Evolutionary conservation across 306 rosid species (phyloP).

Genomic region (Prunus mira): DNA sequence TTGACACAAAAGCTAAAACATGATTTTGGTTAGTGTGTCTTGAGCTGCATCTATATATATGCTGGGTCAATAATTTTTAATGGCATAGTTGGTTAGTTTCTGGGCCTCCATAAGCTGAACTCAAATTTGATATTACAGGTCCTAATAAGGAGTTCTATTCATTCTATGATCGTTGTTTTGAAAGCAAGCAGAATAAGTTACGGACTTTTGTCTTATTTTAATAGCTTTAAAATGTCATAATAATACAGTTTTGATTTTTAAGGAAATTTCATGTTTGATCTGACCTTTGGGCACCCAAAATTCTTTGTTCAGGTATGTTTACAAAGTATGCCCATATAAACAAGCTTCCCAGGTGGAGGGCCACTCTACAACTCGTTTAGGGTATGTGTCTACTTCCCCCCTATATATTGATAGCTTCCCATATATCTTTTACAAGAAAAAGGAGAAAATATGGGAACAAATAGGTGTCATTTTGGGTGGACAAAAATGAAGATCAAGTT

Average conservation of each 20-base stretch:
- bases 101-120: conserved; percentile 37
- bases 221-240: conserved; percentile 6
- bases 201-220: conserved; percentile 23
- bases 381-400: conserved; percentile 50
- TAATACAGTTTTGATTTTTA: conserved; percentile 6
- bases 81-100: conserved; percentile 17
- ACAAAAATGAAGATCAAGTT: conserved; percentile 1
- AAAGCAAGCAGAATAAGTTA: conserved; percentile 91
- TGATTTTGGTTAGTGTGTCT: conserved; percentile 79
- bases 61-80: conserved; percentile 13
- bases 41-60: conserved; percentile 20
- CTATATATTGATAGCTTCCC: conserved; percentile 7
- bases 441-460: background rate
- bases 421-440: background rate
- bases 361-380: conserved; percentile 78
- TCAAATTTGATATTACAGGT: conserved; percentile 49
- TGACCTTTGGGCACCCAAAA: conserved; percentile 34
- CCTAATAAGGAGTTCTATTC: conserved; percentile 89
- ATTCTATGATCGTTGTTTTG: conserved; percentile 80
- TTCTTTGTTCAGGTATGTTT: conserved; percentile 71
- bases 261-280: conserved; percentile 23
- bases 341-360: conserved; percentile 95
- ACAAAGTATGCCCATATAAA: conserved; percentile 94
- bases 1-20: conserved; percentile 72
- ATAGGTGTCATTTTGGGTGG: background rate